Percentiles rank a stretch among this genome's conserved stretches.
Evolutionary conservation across 1,284 basidiomycete genomes (phyloP).

Genomic region (Puccinia sorghi): DNA sequence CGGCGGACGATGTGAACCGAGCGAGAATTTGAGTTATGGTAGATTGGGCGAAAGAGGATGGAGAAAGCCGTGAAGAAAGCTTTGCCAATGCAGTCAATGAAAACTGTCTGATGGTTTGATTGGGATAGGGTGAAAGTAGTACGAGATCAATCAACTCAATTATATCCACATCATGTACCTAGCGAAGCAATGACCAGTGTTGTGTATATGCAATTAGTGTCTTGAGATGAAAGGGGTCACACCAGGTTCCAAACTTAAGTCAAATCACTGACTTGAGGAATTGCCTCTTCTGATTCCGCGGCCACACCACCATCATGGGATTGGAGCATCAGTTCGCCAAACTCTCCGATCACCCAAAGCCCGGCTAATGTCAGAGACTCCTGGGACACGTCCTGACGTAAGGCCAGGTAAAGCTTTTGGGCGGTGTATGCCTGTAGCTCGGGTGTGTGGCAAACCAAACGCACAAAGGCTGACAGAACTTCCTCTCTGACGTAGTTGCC

Average conservation of each 20-base stretch:
- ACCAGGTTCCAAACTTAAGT: not conserved
- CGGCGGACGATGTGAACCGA: conserved; percentile 76
- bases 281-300: conserved; percentile 71
- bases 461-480: conserved; percentile 89
- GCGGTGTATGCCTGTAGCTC: conserved; percentile 95
- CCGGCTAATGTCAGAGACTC: conserved; percentile 89
- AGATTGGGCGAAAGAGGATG: conserved; percentile 69
- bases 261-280: conserved; percentile 57
- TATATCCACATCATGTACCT: conserved; percentile 78
- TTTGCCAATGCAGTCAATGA: conserved; percentile 88
- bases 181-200: not conserved
- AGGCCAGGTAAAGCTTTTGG: conserved; percentile 83
- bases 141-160: conserved; percentile 83
- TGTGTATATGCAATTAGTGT: not conserved
- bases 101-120: conserved; percentile 87
- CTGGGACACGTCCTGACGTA: conserved; percentile 90
- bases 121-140: conserved; percentile 90
- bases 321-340: conserved; percentile 84
- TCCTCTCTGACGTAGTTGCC: conserved; percentile 98
- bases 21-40: conserved; percentile 75
- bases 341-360: conserved; percentile 96
- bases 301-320: conserved; percentile 63
- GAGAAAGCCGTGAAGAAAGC: conserved; percentile 71
- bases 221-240: not conserved
- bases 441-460: conserved; percentile 93